A percentile compares a stretch with the other conserved stretches of the same genome.
Evolutionary conservation across 1,284 basidiomycete species (phyloP).

Genomic region (Inonotus obliquus): DNA sequence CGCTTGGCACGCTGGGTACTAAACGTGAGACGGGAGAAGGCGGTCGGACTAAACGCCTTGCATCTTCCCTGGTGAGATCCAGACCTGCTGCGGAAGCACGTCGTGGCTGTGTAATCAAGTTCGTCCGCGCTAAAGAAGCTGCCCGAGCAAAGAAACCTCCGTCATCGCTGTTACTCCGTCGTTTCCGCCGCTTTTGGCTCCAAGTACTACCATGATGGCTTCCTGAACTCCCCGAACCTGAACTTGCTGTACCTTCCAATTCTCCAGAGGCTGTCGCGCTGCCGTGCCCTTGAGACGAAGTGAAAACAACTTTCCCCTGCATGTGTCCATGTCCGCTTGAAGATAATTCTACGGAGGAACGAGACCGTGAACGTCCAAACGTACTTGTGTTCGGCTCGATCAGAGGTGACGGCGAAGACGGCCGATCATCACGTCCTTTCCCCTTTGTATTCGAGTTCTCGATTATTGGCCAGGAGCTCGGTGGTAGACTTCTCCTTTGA

Average conservation of each 20-base stretch:
- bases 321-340: conserved; percentile 12
- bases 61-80: neutral
- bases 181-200: neutral
- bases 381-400: neutral
- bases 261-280: conserved; percentile 13
- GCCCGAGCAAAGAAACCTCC: conserved; percentile 6
- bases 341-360: conserved; percentile 10
- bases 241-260: neutral
- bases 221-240: conserved; percentile 1
- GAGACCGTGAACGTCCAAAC: conserved; percentile 4
- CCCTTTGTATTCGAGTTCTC: conserved; percentile 5
- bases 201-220: neutral
- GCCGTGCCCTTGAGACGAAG: conserved; percentile 16
- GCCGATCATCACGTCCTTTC: neutral
- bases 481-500: neutral
- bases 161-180: neutral
- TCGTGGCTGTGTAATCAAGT: neutral
- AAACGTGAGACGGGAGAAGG: conserved; percentile 2
- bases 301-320: neutral
- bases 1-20: neutral
- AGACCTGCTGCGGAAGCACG: neutral
- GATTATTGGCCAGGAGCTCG: conserved; percentile 7
- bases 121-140: neutral
- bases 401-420: neutral
- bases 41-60: neutral